phyloP scores from a whole-genome alignment of 139 green algal species.

The Chlamydomonas sp. region DNA sequence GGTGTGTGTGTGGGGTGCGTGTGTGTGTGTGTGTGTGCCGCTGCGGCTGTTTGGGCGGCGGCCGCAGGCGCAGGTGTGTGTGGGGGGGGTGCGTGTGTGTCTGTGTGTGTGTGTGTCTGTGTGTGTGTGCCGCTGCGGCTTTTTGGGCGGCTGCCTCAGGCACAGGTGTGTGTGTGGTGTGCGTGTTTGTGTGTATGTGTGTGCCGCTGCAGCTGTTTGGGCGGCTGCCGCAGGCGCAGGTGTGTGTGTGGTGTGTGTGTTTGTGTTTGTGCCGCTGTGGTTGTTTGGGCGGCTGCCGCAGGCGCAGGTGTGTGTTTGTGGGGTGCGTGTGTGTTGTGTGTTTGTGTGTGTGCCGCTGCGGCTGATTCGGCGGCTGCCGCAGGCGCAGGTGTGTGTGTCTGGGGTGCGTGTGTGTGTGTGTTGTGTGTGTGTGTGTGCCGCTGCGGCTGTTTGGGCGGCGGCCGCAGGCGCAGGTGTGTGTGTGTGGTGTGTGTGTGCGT shows the following conservation, averaged over 20 bases:
- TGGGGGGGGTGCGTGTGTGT: conserved; percentile 1
- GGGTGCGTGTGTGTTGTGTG: no score
- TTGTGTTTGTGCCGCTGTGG: no score
- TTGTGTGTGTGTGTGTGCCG: not conserved
- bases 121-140: conserved; percentile 22
- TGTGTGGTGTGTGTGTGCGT: not conserved
- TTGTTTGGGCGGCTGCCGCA: not conserved
- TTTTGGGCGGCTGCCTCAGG: conserved; percentile 43
- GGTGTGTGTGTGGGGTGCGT: not conserved
- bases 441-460: not conserved
- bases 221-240: no score
- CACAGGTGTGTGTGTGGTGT: conserved; percentile 21
- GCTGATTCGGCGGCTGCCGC: not conserved
- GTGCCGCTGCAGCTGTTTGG: no score
- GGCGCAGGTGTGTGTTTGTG: not conserved
- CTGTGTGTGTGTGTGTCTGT: not conserved
- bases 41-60: not conserved
- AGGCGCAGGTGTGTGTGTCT: not conserved
- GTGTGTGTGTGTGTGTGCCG: not conserved
- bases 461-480: not conserved
- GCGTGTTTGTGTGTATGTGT: not conserved
- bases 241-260: not conserved
- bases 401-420: not conserved
- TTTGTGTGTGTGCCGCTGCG: no score
- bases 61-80: not conserved